Evolutionary conservation across 371 early-diverging fungal genomes (phyloP).

Genomic region (Mortierella sp.): DNA sequence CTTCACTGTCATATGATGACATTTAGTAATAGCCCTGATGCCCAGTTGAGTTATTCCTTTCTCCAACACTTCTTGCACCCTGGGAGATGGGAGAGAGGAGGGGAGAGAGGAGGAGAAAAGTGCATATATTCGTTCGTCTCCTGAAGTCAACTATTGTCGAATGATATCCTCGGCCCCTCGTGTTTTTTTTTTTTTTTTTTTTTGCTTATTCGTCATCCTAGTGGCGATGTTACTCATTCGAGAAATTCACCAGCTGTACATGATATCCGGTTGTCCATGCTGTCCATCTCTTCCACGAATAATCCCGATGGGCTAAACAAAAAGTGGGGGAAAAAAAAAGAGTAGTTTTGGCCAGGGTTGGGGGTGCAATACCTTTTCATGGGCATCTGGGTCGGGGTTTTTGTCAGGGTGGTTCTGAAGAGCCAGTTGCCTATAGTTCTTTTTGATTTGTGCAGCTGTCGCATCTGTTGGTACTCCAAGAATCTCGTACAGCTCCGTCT

Average conservation of each 20-base stretch:
- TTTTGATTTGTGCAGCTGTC: conserved; percentile 91
- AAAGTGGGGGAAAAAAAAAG: neutral
- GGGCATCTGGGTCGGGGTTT: conserved; percentile 86
- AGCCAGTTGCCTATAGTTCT: conserved; percentile 92
- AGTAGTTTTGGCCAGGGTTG: neutral
- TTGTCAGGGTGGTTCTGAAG: conserved; percentile 97
- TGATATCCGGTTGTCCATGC: neutral
- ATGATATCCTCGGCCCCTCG: too few species aligned
- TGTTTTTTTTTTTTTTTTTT: too few species aligned
- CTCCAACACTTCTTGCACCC: too few species aligned
- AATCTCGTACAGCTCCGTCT: conserved; percentile 89
- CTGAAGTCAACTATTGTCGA: too few species aligned
- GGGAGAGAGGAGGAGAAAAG: too few species aligned
- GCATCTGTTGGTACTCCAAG: conserved; percentile 88
- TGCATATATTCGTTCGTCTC: too few species aligned
- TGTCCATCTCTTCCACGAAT: neutral
- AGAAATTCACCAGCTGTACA: neutral
- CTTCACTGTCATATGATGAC: neutral
- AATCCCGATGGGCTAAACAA: neutral
- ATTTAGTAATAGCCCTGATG: too few species aligned
- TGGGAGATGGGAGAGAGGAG: too few species aligned
- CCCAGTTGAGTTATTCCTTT: too few species aligned
- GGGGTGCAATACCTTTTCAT: conserved; percentile 72
- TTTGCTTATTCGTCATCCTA: too few species aligned
- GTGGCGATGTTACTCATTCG: too few species aligned